Percentiles rank a stretch among this genome's conserved stretches.
phyloP scores from a whole-genome alignment of 495 filamentous ascomycete species.

The Annulohypoxylon stygium region DNA sequence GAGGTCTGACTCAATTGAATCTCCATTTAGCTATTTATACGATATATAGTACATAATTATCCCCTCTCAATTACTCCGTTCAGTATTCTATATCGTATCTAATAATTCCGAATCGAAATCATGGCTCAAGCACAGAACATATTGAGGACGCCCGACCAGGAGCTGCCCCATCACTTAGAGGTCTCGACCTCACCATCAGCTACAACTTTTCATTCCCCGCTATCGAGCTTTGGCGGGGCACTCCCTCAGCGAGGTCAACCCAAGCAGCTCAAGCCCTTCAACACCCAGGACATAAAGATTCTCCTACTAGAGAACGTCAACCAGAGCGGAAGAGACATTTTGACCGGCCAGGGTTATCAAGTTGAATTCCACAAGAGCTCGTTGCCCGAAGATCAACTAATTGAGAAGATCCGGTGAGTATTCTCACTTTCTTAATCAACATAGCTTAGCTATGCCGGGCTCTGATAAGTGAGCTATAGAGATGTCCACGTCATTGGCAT shows the following conservation, averaged over 20 bases:
- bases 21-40: slow-evolving; percentile 21
- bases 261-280: slow-evolving; percentile 95
- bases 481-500: slow-evolving; percentile 99
- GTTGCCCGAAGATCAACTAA: slow-evolving; percentile 90
- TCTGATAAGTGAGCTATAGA: slow-evolving; percentile 57
- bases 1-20: slow-evolving; percentile 37
- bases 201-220: slow-evolving; percentile 71
- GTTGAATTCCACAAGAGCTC: slow-evolving; percentile 92
- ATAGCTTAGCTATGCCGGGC: slow-evolving; percentile 14
- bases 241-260: slow-evolving; percentile 51
- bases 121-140: slow-evolving; percentile 51
- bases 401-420: slow-evolving; percentile 92
- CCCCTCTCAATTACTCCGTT: slow-evolving; percentile 13
- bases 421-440: slow-evolving; percentile 15
- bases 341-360: slow-evolving; percentile 91
- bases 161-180: slow-evolving; percentile 62
- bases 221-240: slow-evolving; percentile 63
- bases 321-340: slow-evolving; percentile 84
- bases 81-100: slow-evolving; percentile 9
- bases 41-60: slow-evolving; percentile 9
- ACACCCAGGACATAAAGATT: slow-evolving; percentile 95
- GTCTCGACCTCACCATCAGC: slow-evolving; percentile 71
- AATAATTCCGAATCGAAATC: slow-evolving; percentile 22
- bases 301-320: slow-evolving; percentile 97
- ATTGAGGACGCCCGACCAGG: slow-evolving; percentile 21